Evolutionary conservation across 106 monocot genomes (phyloP).

Genomic region (Allium sativum): DNA sequence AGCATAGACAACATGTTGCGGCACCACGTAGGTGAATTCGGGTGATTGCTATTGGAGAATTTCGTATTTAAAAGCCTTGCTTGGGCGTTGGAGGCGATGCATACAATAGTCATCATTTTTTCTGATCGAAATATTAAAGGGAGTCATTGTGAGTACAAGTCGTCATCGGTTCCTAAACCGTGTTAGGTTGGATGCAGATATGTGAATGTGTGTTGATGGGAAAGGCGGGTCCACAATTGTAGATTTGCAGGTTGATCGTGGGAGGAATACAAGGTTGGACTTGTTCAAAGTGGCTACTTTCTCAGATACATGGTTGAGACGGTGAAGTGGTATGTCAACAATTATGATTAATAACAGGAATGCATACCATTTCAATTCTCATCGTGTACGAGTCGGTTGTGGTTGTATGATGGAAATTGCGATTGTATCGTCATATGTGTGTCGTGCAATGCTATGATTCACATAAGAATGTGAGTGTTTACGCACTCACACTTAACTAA

Average conservation of each 20-base stretch:
- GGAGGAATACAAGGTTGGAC: constrained; percentile 63
- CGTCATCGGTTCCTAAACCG: not conserved
- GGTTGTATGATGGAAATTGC: too few species aligned
- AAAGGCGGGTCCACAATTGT: constrained; percentile 5
- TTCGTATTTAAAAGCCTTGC: constrained; percentile 42
- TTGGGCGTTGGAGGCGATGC: constrained; percentile 45
- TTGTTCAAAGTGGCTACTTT: constrained; percentile 73
- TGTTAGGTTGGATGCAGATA: constrained; percentile 17
- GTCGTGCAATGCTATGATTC: too few species aligned
- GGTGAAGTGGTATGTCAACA: too few species aligned
- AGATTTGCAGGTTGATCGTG: constrained; percentile 68
- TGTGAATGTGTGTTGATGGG: constrained; percentile 31
- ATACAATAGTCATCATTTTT: constrained; percentile 45
- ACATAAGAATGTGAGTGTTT: too few species aligned
- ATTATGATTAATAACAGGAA: too few species aligned
- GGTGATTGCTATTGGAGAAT: constrained; percentile 42
- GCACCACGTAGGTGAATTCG: constrained; percentile 42
- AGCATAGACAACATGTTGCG: constrained; percentile 45
- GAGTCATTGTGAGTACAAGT: not conserved
- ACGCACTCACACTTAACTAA: too few species aligned
- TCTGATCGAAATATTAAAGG: constrained; percentile 14
- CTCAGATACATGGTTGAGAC: constrained; percentile 69
- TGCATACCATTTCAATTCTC: too few species aligned
- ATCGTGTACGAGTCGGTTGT: too few species aligned
- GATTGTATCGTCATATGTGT: too few species aligned